phyloP scores from a whole-genome alignment of 164 flowering plant species.

The Aristolochia fimbriata region DNA sequence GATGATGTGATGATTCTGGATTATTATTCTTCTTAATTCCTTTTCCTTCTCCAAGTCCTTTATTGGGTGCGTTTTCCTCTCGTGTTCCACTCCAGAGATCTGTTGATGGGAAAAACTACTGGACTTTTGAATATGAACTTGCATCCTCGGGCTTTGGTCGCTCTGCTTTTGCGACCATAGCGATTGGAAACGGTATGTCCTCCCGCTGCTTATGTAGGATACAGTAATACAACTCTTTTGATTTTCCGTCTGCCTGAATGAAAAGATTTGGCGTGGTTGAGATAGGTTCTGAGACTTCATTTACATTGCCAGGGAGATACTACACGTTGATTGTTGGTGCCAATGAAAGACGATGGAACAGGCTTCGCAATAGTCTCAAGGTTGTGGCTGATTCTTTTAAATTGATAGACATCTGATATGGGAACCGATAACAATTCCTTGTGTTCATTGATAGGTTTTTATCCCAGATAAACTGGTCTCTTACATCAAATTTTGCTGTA shows the following conservation, averaged over 20 bases:
- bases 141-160: conserved; percentile 52
- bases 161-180: conserved; percentile 61
- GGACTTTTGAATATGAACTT: conserved; percentile 62
- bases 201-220: neutral
- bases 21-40: neutral
- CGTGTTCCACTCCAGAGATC: conserved; percentile 31
- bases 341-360: conserved; percentile 68
- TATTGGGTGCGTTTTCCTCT: neutral
- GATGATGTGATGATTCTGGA: too few species aligned
- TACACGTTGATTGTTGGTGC: conserved; percentile 79
- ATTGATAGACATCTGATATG: conserved; percentile 43
- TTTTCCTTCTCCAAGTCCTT: neutral
- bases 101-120: conserved; percentile 63
- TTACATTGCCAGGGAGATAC: conserved; percentile 38
- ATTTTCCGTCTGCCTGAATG: too few species aligned
- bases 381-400: conserved; percentile 83
- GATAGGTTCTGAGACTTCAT: neutral
- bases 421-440: too few species aligned
- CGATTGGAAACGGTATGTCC: conserved; percentile 63
- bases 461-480: too few species aligned
- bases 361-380: conserved; percentile 47
- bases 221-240: neutral
- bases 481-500: too few species aligned
- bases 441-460: too few species aligned
- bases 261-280: neutral